These are phyloP conservation scores for Rhodosporidiobolus odoratus DNA, from an alignment of 768 basidiomycete species.

Conservation along the genomic window DNA sequence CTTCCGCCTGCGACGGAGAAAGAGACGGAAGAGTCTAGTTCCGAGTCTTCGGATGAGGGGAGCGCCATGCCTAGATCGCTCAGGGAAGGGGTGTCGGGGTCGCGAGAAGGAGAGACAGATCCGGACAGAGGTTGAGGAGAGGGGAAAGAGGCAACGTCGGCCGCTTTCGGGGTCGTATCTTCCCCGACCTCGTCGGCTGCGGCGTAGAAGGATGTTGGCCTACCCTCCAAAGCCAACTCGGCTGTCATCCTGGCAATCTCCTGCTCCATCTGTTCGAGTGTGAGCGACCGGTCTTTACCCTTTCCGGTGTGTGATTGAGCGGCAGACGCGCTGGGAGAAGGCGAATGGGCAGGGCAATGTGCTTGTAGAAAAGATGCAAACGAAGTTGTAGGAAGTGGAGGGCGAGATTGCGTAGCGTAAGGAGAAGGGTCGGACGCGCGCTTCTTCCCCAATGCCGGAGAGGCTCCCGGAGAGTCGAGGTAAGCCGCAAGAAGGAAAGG, in stretches of 20 bases:
- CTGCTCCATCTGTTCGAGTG: conserved; percentile 33
- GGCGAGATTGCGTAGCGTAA: too few relatives aligned
- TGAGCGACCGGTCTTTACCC: background rate
- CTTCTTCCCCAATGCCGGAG: background rate
- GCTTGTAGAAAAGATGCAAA: background rate
- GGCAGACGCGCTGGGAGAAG: background rate
- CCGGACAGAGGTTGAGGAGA: background rate
- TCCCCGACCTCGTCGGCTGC: too few relatives aligned
- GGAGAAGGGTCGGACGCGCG: too few relatives aligned
- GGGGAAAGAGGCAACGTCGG: background rate
- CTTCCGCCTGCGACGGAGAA: background rate
- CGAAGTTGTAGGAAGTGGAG: background rate
- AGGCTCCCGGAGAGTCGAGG: background rate
- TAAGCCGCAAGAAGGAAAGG: background rate
- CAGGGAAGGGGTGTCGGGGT: background rate
- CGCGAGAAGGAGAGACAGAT: background rate
- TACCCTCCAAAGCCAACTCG: conserved; percentile 6
- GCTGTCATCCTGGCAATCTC: conserved; percentile 31
- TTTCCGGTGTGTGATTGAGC: background rate
- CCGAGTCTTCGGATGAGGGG: background rate
- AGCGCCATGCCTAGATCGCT: background rate
- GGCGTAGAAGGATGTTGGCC: conserved; percentile 13
- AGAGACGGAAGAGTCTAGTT: background rate
- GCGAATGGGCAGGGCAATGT: background rate
- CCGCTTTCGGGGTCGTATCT: background rate